These are phyloP conservation scores for Neurospora sp. DNA, from an alignment of 2,329 filamentous ascomycete genomes.

Conservation along the genomic window DNA sequence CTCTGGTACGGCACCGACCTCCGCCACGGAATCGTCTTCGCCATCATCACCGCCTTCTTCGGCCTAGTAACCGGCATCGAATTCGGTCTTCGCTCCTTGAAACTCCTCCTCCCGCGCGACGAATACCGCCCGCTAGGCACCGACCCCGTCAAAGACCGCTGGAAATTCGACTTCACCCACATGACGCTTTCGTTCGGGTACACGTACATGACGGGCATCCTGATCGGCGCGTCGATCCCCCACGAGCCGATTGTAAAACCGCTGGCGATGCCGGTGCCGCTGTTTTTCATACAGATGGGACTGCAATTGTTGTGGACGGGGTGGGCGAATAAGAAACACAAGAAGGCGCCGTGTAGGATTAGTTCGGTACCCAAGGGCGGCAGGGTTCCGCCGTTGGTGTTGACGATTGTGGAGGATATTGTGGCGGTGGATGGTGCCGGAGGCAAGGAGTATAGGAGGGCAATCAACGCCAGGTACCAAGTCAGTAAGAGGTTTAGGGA, in stretches of 20 bases:
- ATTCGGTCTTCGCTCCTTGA: conserved; percentile 37
- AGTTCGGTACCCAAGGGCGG: conserved; percentile 52
- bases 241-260: conserved; percentile 38
- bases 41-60: conserved; percentile 44
- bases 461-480: conserved; percentile 39
- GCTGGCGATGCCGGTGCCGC: conserved; percentile 39
- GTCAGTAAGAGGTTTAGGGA: conserved; percentile 42
- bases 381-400: conserved; percentile 47
- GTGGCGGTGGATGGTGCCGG: conserved; percentile 57
- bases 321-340: conserved; percentile 23
- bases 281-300: conserved; percentile 39
- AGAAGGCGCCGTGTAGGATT: conserved; percentile 48
- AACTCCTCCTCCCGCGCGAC: conserved; percentile 37
- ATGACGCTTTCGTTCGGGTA: conserved; percentile 37
- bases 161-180: conserved; percentile 41
- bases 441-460: conserved; percentile 41
- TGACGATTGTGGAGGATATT: conserved; percentile 58
- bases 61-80: conserved; percentile 45
- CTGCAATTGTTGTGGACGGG: conserved; percentile 31
- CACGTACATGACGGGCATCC: conserved; percentile 36
- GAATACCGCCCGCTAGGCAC: conserved; percentile 41
- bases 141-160: conserved; percentile 33
- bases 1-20: conserved; percentile 30
- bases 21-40: conserved; percentile 33
- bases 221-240: conserved; percentile 40